Evolutionary conservation across 805 yeast species (phyloP), one percentile per base, ranked within the genome.

Genomic region (Middelhovenomyces tepae): DNA sequence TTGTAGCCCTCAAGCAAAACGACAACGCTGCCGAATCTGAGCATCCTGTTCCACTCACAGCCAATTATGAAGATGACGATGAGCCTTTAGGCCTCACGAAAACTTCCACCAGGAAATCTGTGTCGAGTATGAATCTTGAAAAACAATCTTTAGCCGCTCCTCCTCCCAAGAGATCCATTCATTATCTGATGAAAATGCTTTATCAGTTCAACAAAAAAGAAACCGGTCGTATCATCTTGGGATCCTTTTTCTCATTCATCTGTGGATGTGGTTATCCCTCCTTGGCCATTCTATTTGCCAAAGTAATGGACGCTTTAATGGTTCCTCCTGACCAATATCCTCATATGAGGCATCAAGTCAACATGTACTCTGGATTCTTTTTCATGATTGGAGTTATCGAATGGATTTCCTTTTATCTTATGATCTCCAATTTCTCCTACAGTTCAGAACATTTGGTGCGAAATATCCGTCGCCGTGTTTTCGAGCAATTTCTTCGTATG

Each of bases 181-280:
- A 16, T 28, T 22, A 20, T 13, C 27, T 45, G 29, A 26, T 39
- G 24, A 41, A 30, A 24, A 24, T 50, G 21, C 41, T 56, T 11
- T 43, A 43, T 42, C 16, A 34, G 11, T 45, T 51, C 31, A 54
- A 50, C 39, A 27, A 27, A 9, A 28, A 38, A 11, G 59, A 57
- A 34, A 49, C 34, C 15, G 30, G 28, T 32, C 34, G 36, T 30
- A 35, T 57, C 23, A 13, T 40, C 13, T 20, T 47, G 14, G 60
- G 62, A 11, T 34, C 41, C 4, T 11, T 39, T 23, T 39, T 40
- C 7, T 46, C 65, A 26, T 25, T 47, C n/a, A 28, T 53, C 10
- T 41, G 47, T 13, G 67, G 67, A 4, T 50, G 55, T 35, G 62
- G 60, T 11, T 60, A 56, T 39, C 56, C 62, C 10, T 51, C 61